A percentile compares a stretch with the other conserved stretches of the same genome.
Evolutionary conservation across 768 basidiomycete genomes (phyloP).

Genomic region (Amanita rubescens): DNA sequence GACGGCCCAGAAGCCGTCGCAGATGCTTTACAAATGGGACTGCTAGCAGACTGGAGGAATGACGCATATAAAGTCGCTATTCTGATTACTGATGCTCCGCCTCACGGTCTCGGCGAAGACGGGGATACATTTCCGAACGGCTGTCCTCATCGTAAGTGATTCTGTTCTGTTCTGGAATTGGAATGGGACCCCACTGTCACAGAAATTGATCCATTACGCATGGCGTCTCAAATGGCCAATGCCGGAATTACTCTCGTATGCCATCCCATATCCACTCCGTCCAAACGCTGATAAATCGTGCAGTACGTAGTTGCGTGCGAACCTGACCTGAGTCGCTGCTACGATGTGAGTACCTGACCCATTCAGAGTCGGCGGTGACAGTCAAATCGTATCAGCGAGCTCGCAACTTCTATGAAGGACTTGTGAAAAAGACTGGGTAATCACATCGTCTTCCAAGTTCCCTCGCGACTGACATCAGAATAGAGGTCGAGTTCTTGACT

Average conservation of each 20-base stretch:
- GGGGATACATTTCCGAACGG: constrained; percentile 33
- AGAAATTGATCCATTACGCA: constrained; percentile 26
- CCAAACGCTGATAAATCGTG: neutral
- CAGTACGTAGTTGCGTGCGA: constrained; percentile 57
- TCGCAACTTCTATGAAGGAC: neutral
- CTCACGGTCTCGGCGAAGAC: constrained; percentile 49
- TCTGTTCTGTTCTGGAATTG: neutral
- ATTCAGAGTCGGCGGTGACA: neutral
- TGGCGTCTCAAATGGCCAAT: constrained; percentile 38
- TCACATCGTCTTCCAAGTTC: neutral
- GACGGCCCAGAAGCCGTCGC: constrained; percentile 56
- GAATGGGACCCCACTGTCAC: neutral
- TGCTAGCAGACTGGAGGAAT: constrained; percentile 42
- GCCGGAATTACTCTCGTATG: constrained; percentile 46
- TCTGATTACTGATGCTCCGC: constrained; percentile 51
- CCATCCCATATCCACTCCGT: constrained; percentile 5
- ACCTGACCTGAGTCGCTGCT: constrained; percentile 20
- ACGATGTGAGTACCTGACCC: neutral
- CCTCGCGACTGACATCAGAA: neutral
- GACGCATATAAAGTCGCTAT: constrained; percentile 48
- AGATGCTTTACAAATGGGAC: constrained; percentile 41
- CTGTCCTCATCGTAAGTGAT: neutral
- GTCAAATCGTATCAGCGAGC: neutral
- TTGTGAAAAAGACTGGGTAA: neutral
- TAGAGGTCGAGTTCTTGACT: constrained; percentile 21